Base-by-base conservation (phyloP, 768 basidiomycete genomes). In the Phanerochaete carnosa region DNA sequence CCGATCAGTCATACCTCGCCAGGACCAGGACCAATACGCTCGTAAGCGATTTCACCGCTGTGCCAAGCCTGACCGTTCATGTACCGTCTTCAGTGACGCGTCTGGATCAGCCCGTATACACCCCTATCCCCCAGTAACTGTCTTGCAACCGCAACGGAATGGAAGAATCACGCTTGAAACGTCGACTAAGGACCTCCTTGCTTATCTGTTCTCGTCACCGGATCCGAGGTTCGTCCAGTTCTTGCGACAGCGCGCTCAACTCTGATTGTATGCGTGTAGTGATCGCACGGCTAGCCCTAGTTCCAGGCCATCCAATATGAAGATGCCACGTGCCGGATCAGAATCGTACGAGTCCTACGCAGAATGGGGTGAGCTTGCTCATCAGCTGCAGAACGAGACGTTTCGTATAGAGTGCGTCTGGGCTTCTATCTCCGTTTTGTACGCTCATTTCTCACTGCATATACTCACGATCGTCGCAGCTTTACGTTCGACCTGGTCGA, bases 401-500 rank as follows among this genome's bases (percentile, higher is more conserved):
- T 90, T 88, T 73, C 84, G 88, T 75, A 83, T 83, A 73, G 93
- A 95, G 95, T 96, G 77, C 74, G 93, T 90, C 9, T 43, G 39
- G 4, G 39, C 43, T 51, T 54, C 59, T 39, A 46, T 47, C 61
- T 23, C 32, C 33, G 29, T 46, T n/a, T 8, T 32, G 54, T 29
- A 22, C 55, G 47, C 35, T 49, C 59, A 35, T 30, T 45, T 43
- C 29, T 29, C 30, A 50, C 30, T 26, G 25, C 49, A 26, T n/a
- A 26, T 50, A 13, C 49, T 9, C 25, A 50, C 23, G 39, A 43
- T 43, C 54, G 4, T 43, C 37, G 61, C 69, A 97, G 95, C 74
- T 92, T 98, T 69, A 90, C 94, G 2, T 84, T 90, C 55, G 94
- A 98, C 75, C 87, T 97, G 56, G 87, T 96, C 69, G 94, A 97